Percentiles rank a stretch among this genome's conserved stretches.
phyloP scores from a whole-genome alignment of 2,329 filamentous ascomycete genomes.

The Aspergillus aculeatus region DNA sequence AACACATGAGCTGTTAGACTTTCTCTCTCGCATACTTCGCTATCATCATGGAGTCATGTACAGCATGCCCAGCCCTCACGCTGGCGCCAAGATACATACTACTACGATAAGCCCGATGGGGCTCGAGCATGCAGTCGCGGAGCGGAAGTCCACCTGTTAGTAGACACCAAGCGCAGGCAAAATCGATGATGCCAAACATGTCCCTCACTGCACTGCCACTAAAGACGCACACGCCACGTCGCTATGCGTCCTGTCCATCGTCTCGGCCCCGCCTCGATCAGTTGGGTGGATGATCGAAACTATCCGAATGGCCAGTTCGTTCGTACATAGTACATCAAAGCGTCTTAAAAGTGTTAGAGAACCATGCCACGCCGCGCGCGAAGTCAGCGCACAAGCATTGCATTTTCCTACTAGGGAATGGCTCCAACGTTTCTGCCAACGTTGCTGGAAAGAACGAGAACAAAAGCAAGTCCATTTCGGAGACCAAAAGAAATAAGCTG shows the following conservation, averaged over 20 bases:
- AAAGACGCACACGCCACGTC: too few relatives aligned
- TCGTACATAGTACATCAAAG: neutral
- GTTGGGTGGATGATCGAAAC: neutral
- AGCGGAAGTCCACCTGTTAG: too few relatives aligned
- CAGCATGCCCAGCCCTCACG: too few relatives aligned
- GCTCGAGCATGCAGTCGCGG: too few relatives aligned
- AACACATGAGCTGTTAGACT: too few relatives aligned
- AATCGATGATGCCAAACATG: too few relatives aligned
- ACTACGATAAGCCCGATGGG: too few relatives aligned
- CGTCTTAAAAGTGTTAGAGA: neutral
- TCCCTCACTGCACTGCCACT: too few relatives aligned
- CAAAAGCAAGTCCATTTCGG: neutral
- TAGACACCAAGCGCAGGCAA: too few relatives aligned
- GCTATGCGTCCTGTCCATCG: neutral
- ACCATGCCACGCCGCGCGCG: neutral
- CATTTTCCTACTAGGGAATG: slow-evolving; percentile 7
- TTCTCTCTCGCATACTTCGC: too few relatives aligned
- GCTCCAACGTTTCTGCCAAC: neutral
- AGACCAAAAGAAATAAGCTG: neutral
- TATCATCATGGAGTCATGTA: too few relatives aligned
- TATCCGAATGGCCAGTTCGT: neutral
- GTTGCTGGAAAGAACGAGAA: neutral
- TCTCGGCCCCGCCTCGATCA: neutral
- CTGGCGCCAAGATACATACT: too few relatives aligned
- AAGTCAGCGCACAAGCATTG: neutral